These are phyloP conservation scores for Tagetes patula DNA, from an alignment of 129 eudicot genomes.

Conservation along the genomic window DNA sequence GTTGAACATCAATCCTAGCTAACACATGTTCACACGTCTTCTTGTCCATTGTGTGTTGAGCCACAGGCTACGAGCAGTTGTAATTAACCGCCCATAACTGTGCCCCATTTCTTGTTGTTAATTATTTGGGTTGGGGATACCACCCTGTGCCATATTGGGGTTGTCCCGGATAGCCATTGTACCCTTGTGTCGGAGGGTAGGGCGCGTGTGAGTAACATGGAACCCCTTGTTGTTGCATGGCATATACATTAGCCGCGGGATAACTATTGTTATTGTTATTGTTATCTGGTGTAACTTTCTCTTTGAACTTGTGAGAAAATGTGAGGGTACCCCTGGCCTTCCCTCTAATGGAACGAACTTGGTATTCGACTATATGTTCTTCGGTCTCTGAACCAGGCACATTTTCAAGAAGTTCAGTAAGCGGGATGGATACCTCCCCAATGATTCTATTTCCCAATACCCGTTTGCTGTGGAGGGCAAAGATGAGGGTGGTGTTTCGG, in stretches of 20 bases:
- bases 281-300: slow-evolving; percentile 2
- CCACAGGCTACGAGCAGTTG: too few relatives aligned
- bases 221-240: neutral
- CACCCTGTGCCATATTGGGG: neutral
- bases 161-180: neutral
- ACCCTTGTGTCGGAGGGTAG: neutral
- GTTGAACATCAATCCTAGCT: too few relatives aligned
- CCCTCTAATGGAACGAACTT: slow-evolving; percentile 45
- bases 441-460: slow-evolving; percentile 52
- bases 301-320: slow-evolving; percentile 51
- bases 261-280: neutral
- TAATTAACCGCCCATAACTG: too few relatives aligned
- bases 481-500: slow-evolving; percentile 35
- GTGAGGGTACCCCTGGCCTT: slow-evolving; percentile 54
- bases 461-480: slow-evolving; percentile 46
- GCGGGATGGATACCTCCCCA: slow-evolving; percentile 60
- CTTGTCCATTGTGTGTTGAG: too few relatives aligned
- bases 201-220: neutral
- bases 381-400: neutral
- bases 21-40: too few relatives aligned
- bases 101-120: too few relatives aligned
- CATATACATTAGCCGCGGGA: neutral
- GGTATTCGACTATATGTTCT: slow-evolving; percentile 43
- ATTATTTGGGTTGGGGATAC: too few relatives aligned
- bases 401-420: slow-evolving; percentile 45